Evolutionary conservation across 768 basidiomycete genomes (phyloP).

Genomic region (Ephemerocybe angulata): DNA sequence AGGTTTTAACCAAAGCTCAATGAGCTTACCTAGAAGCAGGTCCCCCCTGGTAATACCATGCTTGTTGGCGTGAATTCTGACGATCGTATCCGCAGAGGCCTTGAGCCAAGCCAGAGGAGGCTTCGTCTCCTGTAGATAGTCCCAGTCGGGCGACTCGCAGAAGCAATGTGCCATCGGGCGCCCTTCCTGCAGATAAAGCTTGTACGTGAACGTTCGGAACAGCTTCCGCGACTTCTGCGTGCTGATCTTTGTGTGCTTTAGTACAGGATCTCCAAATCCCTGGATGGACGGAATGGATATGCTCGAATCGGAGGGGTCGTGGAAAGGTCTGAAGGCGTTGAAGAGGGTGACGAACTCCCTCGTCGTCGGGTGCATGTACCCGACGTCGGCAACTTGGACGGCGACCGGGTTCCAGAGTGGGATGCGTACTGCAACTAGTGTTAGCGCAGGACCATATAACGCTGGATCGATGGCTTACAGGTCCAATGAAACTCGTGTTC

Average conservation of each 20-base stretch:
- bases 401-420: constrained; percentile 69
- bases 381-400: constrained; percentile 68
- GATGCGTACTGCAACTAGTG: constrained; percentile 42
- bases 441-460: background rate
- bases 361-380: constrained; percentile 64
- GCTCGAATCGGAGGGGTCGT: constrained; percentile 13
- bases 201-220: constrained; percentile 13
- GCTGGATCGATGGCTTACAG: constrained; percentile 37
- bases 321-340: constrained; percentile 58
- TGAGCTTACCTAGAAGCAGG: constrained; percentile 19
- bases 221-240: constrained; percentile 10
- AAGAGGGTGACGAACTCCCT: constrained; percentile 72
- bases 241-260: constrained; percentile 3
- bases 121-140: constrained; percentile 22
- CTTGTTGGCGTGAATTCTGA: constrained; percentile 16
- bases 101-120: constrained; percentile 24
- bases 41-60: constrained; percentile 23
- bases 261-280: constrained; percentile 12
- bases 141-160: constrained; percentile 23
- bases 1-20: background rate
- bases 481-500: constrained; percentile 66
- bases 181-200: constrained; percentile 14
- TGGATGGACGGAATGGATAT: constrained; percentile 14
- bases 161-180: constrained; percentile 21
- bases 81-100: constrained; percentile 18